Evolutionary conservation across 2,329 filamentous ascomycete genomes (phyloP), one percentile per base, ranked within the genome.

Genomic region (Alternaria brassicae): DNA sequence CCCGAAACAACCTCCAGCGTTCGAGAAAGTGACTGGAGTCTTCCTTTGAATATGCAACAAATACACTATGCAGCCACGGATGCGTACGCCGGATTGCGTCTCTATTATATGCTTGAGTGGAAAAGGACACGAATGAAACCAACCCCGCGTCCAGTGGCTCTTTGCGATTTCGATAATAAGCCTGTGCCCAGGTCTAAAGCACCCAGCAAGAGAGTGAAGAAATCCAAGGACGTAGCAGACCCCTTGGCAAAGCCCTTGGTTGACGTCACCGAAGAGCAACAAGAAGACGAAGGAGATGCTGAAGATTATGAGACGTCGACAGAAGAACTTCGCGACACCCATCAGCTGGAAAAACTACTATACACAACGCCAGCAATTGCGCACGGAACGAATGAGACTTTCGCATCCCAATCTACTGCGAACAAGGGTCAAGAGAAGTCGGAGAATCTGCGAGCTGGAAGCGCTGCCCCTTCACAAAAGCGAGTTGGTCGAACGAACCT

Each of bases 81-180:
- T 76, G 91, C 92, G 0, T 97, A 96, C 74, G 92, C 92, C 28
- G 89, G 90, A 12, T 77, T 94, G 10, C 89, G 91, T 56, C 80
- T 97, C 1, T 96, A 87, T 70, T 82, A 91, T 60, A 83, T 85
- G 1, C 80, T 97, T 42, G 89, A 97, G 57, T 79, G 85, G 49
- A 86, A 90, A 68, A 84, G 93, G 15, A 82, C 86, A 66, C 80
- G 81, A 6, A 81, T 97, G 61, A 78, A 86, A 12, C 92, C 92
- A 1, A 84, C 80, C 2, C 93, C 93, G 5, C 90, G 91, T 3
- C 81, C 86, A 6, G 92, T 93, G 1, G 82, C 84, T 15, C 84
- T 87, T 67, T 88, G 86, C 3, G 93, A 96, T 71, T 80, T 88
- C 4, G 83, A 88, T 41, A 70, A 85, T 19, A 68, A 65, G 36